Evolutionary conservation across 768 basidiomycete species (phyloP).

Genomic region (Boletus rubropictus): DNA sequence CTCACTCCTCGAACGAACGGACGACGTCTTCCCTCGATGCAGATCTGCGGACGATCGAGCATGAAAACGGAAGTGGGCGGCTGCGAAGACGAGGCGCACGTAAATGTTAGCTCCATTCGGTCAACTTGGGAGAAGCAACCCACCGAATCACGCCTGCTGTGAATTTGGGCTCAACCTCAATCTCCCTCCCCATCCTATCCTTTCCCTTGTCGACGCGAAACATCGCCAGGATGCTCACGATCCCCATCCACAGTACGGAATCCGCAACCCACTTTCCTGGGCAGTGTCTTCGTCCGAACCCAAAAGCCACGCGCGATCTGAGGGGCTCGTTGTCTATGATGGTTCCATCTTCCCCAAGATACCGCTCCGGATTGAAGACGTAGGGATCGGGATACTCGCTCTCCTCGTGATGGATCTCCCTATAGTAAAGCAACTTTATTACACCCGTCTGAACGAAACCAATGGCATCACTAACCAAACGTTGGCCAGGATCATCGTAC

Average conservation of each 20-base stretch:
- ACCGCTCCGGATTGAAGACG: slow-evolving; percentile 24
- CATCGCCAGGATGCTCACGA: slow-evolving; percentile 25
- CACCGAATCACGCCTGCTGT: slow-evolving; percentile 30
- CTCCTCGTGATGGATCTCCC: slow-evolving; percentile 30
- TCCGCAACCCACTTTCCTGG: slow-evolving; percentile 31
- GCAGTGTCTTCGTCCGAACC: slow-evolving; percentile 29
- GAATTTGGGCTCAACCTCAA: slow-evolving; percentile 27
- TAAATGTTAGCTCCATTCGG: slow-evolving; percentile 11
- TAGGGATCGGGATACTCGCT: slow-evolving; percentile 24
- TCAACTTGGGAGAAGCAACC: slow-evolving; percentile 10
- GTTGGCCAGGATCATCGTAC: slow-evolving; percentile 26
- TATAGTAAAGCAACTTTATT: background rate
- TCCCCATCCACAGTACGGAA: slow-evolving; percentile 27
- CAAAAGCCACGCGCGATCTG: slow-evolving; percentile 25
- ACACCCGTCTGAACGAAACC: background rate
- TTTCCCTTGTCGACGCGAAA: slow-evolving; percentile 21
- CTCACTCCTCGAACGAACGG: slow-evolving; percentile 15
- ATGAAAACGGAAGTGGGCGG: slow-evolving; percentile 28
- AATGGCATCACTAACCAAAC: slow-evolving; percentile 21
- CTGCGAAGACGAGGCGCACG: slow-evolving; percentile 16
- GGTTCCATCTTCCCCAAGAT: slow-evolving; percentile 22
- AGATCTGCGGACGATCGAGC: slow-evolving; percentile 28
- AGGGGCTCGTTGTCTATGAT: slow-evolving; percentile 22
- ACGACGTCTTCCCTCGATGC: slow-evolving; percentile 18
- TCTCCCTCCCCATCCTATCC: slow-evolving; percentile 19